Evolutionary conservation across 2,329 filamentous ascomycete species (phyloP), one percentile per base, ranked within the genome.

Genomic region (Fusarium miscanthi): DNA sequence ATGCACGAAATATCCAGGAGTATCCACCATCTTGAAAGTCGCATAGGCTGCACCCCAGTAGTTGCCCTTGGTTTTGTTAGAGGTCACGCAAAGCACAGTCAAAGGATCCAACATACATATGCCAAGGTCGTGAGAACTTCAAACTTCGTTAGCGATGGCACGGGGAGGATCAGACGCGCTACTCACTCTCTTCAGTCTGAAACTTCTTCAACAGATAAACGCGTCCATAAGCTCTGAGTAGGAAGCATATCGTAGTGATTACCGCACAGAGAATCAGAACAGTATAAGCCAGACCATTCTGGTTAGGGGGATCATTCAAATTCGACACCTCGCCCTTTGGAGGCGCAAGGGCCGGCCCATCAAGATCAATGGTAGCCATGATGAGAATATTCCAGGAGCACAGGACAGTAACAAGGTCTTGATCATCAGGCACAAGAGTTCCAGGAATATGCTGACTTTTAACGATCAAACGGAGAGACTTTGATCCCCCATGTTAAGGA

Each of bases 1-100:
- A 63, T 82, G 81, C 11, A 83, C 80, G 59, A 79, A 82, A 57
- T 81, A 83, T 19, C 81, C 81, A 7, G 79, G 78, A 0, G 66
- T 72, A 4, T 75, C 46, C 23, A 80, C 69, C 60, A 82, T 64
- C 8, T 46, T 57, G 60, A 73, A 78, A 13, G 62, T 65, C 10
- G 70, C 68, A 33, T 74, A 78, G 25, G 71, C 65, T 9, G 64
- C 65, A n/a, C 75, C 78, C 57, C 69, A 72, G 59, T 68, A 75
- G 14, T 33, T 46, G 8, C 52, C 63, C 63, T 69, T 33, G 12
- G 2, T 33, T n/a, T 3, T n/a, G 23, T 52, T 53, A 43, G 31
- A 25, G 0, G 16, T 42, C 37, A 23, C 9, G 30, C 8, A 10
- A 30, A 21, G 3, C 6, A 41, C 0, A 3, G 23, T 25, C 5